Base-by-base conservation (phyloP, 2,329 filamentous ascomycete species). In the Fonsecaea pedrosoi region DNA sequence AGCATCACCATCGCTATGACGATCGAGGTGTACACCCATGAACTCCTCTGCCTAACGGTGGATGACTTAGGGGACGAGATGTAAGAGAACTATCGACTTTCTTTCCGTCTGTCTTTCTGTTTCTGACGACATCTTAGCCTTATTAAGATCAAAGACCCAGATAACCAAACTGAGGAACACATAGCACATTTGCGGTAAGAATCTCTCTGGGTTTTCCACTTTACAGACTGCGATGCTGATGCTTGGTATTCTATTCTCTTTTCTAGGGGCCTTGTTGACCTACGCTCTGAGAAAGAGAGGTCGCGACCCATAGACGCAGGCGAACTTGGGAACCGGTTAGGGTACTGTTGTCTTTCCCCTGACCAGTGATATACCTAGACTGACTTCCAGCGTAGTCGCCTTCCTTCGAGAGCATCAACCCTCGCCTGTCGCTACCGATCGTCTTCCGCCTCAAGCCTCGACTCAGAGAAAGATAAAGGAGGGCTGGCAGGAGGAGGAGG, bases 91-190 rank as follows among this genome's bases (percentile, higher is more conserved):
- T 6, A 25, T 30, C 18, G 30, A 21, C 30, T 15, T 4, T 7
- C 18, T 34, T 55, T 15, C 4, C 30, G 53, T 30, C 30, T 18
- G 8, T 25, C 30, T 15, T 34, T 34, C n/a, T 15, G n/a, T 55
- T 25, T 6, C 53, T 34, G 30, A 55, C 18, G 53, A 21, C n/a
- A 21, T 5, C 15, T n/a, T 25, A 55, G 53, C 53, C 53, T 57
- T 34, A 3, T 63, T 50, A 50, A 56, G 21, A 25, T 63, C 12
- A 37, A 56, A 55, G 60, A 63, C 48, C 60, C 60, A 37, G 60
- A 63, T 32, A 63, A 63, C 60, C 21, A 63, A 42, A 63, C 60
- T 18, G 60, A 63, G 5, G 60, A 63, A 55, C 60, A 63, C 56
- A 9, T 63, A 40, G 60, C 60, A 15, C 48, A 63, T 42, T 56